Conservation (phyloP, 2,329 filamentous ascomycete species). For the Ascochyta lentis region DNA sequence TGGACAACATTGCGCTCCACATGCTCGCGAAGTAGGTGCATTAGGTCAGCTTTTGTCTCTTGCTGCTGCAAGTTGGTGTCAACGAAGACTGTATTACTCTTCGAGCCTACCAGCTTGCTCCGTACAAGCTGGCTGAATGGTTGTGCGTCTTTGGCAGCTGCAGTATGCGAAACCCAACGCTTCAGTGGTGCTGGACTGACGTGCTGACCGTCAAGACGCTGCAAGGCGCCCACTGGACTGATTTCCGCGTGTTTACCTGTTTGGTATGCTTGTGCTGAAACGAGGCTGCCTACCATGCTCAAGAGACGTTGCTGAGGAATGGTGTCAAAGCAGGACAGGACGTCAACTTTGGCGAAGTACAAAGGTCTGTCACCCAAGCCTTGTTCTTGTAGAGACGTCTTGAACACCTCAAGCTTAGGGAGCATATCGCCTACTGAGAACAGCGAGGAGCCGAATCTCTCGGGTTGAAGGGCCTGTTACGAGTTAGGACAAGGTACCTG, state of each 20-base stretch:
- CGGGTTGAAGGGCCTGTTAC: slow-evolving; percentile 50
- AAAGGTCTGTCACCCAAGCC: slow-evolving; percentile 55
- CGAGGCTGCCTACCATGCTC: slow-evolving; percentile 64
- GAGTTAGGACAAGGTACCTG: slow-evolving; percentile 12
- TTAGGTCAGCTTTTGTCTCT: slow-evolving; percentile 65
- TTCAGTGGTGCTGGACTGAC: slow-evolving; percentile 42
- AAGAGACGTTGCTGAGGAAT: slow-evolving; percentile 84
- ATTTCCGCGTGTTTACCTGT: slow-evolving; percentile 79
- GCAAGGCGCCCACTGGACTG: slow-evolving; percentile 53
- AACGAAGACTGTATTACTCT: slow-evolving; percentile 76
- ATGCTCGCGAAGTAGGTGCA: slow-evolving; percentile 78
- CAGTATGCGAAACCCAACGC: slow-evolving; percentile 52
- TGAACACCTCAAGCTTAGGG: slow-evolving; percentile 73
- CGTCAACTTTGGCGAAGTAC: slow-evolving; percentile 93
- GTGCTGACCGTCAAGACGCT: slow-evolving; percentile 40
- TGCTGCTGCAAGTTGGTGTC: slow-evolving; percentile 67
- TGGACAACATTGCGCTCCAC: slow-evolving; percentile 85
- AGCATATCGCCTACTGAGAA: slow-evolving; percentile 86
- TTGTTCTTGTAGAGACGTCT: slow-evolving; percentile 53
- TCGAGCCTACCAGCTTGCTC: slow-evolving; percentile 37
- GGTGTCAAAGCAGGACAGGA: slow-evolving; percentile 91
- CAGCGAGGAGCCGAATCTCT: slow-evolving; percentile 76
- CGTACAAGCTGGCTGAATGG: slow-evolving; percentile 44
- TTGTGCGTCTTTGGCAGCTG: slow-evolving; percentile 35
- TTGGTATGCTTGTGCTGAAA: slow-evolving; percentile 69